A percentile compares a stretch with the other conserved stretches of the same genome.
Conservation (phyloP, 345 rosid species). For the Hibiscus mutabilis region DNA sequence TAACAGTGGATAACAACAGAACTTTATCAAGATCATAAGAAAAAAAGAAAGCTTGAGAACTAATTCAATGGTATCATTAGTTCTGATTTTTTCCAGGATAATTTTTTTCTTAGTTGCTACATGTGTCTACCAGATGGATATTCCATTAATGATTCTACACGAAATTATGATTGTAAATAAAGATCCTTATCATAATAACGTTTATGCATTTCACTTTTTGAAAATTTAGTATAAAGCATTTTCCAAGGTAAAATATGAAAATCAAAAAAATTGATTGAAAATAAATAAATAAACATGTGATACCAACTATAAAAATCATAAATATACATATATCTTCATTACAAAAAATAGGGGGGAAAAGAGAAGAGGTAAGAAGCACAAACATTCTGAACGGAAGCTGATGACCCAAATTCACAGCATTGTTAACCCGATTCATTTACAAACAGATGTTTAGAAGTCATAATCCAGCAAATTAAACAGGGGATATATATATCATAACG, state of each 20-base stretch:
- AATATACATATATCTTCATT: not conserved
- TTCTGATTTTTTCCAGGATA: not conserved
- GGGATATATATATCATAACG: not conserved
- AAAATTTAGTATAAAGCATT: not conserved
- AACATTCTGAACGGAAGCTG: conserved; percentile 19
- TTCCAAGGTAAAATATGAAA: not conserved
- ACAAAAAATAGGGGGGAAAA: not conserved
- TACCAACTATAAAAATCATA: not conserved
- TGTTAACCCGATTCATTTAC: conserved; percentile 25
- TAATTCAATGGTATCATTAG: not conserved
- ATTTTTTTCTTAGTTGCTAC: not conserved
- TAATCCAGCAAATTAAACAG: not conserved
- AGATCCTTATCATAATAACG: not conserved
- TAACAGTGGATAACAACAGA: too few relatives aligned
- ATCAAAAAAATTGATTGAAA: not conserved
- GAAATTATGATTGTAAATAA: not conserved
- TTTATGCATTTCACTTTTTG: not conserved
- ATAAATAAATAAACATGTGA: not conserved
- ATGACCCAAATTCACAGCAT: not conserved
- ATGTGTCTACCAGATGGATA: not conserved
- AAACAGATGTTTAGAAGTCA: conserved; percentile 11
- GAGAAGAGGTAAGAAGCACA: conserved; percentile 1
- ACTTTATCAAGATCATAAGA: too few relatives aligned
- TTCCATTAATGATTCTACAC: not conserved
- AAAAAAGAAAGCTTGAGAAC: not conserved